Evolutionary conservation across 257 asterid species (phyloP).

Genomic region (Solanum arcanum): DNA sequence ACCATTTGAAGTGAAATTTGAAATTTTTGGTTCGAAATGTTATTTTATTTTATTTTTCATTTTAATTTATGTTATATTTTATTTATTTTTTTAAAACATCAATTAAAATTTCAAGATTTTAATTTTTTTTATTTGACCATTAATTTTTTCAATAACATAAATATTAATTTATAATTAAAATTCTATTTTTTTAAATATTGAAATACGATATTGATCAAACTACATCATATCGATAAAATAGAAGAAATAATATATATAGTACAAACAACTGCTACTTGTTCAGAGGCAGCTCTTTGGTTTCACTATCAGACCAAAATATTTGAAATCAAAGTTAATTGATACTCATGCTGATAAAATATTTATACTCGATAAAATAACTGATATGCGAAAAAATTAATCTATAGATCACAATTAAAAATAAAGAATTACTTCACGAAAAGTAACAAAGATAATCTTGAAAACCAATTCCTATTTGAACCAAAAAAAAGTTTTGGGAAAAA

Average conservation of each 20-base stretch:
- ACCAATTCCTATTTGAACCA: background rate
- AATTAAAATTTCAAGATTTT: background rate
- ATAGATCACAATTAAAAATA: background rate
- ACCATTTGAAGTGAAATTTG: background rate
- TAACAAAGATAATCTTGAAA: background rate
- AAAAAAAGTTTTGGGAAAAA: too few relatives aligned
- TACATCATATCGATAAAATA: too few relatives aligned
- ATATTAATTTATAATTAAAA: too few relatives aligned
- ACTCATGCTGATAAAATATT: background rate
- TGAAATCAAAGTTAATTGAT: background rate
- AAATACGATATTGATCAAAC: background rate
- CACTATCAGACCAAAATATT: background rate
- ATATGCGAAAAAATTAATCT: background rate
- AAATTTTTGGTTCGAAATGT: background rate
- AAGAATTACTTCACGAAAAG: background rate
- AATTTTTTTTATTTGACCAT: background rate
- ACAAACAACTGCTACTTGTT: background rate
- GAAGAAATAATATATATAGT: background rate
- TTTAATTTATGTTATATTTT: too few relatives aligned
- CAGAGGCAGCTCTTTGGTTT: background rate
- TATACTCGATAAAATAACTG: background rate
- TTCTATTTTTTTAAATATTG: fast-evolving
- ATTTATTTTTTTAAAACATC: too few relatives aligned
- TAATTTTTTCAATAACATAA: background rate
- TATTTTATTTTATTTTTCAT: too few relatives aligned